Evolutionary conservation across 805 yeast species (phyloP).

Genomic region (Teunomyces cretensis): DNA sequence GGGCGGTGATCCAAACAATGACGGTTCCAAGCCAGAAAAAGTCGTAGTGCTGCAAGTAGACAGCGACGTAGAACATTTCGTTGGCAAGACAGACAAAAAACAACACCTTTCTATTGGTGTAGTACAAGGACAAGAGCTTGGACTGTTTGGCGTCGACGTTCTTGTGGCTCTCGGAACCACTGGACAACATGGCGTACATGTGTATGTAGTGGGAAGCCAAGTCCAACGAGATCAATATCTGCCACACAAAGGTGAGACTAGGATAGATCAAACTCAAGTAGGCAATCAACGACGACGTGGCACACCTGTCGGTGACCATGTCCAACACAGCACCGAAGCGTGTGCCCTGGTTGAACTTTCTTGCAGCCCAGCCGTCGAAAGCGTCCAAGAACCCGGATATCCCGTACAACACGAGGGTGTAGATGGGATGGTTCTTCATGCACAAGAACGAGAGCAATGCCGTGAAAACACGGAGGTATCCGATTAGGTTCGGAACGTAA

Average conservation of each 20-base stretch:
- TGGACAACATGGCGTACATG: slow-evolving; percentile 88
- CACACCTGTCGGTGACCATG: slow-evolving; percentile 98
- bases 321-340: slow-evolving; percentile 95
- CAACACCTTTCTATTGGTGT: slow-evolving; percentile 78
- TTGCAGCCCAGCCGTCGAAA: slow-evolving; percentile 92
- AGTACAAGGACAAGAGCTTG: slow-evolving; percentile 77
- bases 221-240: slow-evolving; percentile 77
- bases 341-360: slow-evolving; percentile 84
- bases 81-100: slow-evolving; percentile 90
- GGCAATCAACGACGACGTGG: slow-evolving; percentile 91
- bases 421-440: slow-evolving; percentile 82
- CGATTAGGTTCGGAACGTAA: slow-evolving; percentile 89
- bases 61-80: slow-evolving; percentile 88
- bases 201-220: slow-evolving; percentile 96
- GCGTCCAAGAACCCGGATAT: slow-evolving; percentile 93
- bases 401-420: slow-evolving; percentile 75
- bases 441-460: slow-evolving; percentile 76
- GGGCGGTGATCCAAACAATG: slow-evolving; percentile 62
- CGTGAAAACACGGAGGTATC: slow-evolving; percentile 79
- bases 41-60: slow-evolving; percentile 74
- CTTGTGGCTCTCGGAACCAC: slow-evolving; percentile 84
- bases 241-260: slow-evolving; percentile 66
- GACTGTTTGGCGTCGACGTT: slow-evolving; percentile 69
- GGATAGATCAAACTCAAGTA: slow-evolving; percentile 83
- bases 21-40: slow-evolving; percentile 60